Evolutionary conservation across 2,329 filamentous ascomycete genomes (phyloP).

Genomic region (Colletotrichum sp.): DNA sequence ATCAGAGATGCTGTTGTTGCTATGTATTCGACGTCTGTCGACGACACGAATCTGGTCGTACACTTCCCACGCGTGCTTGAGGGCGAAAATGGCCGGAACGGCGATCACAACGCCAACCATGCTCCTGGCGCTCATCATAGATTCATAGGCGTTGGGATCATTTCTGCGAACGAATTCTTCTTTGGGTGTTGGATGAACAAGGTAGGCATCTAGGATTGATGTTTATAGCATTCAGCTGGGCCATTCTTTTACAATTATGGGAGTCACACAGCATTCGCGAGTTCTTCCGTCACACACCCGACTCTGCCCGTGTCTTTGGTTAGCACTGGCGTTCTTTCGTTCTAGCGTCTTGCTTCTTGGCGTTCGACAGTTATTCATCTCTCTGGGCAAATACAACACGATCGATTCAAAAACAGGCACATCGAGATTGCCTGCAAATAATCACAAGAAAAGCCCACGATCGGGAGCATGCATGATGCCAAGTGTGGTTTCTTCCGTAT

Average conservation of each 20-base stretch:
- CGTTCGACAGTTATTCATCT: background rate
- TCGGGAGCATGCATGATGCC: background rate
- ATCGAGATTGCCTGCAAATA: background rate
- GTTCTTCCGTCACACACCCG: background rate
- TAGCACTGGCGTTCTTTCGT: background rate
- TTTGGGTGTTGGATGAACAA: background rate
- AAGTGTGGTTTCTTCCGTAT: background rate
- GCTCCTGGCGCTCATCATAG: background rate
- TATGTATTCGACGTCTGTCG: conserved; percentile 13
- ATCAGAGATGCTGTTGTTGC: conserved; percentile 22
- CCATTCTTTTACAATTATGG: background rate
- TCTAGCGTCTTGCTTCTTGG: background rate
- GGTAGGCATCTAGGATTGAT: background rate
- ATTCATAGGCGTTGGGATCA: background rate
- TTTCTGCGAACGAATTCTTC: background rate
- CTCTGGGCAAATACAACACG: background rate
- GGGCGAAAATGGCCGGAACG: background rate
- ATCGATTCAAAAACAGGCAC: background rate
- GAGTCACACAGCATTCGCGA: background rate
- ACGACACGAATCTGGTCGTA: background rate
- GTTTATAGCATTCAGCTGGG: background rate
- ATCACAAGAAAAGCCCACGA: background rate
- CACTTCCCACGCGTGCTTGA: background rate
- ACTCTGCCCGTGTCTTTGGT: background rate
- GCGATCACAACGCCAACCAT: background rate